Base-by-base conservation (phyloP, 2,329 filamentous ascomycete species). In the Pyrenophora teres region DNA sequence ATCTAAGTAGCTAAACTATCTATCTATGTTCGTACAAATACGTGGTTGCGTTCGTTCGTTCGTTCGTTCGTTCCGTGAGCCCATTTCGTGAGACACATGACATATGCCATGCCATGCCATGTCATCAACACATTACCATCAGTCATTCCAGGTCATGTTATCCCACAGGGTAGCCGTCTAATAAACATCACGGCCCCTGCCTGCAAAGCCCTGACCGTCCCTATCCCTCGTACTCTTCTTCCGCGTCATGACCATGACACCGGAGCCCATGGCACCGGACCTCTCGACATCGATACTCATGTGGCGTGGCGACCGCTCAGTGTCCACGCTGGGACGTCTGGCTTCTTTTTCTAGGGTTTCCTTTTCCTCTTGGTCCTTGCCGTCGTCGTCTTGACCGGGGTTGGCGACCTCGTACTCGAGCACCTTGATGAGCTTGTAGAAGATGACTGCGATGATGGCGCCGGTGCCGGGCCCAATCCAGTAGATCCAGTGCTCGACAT, bases 371-470 rank as follows among this genome's bases (percentile, higher is more conserved):
- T 60, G 58, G 6, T 68, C 65, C 30, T 65, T 62, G 18, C 65
- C 65, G 33, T 69, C 68, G 16, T 60, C 59, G 30, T 74, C 71
- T 45, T 74, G 71, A 2, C 69, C 71, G 0, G 70, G 71, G 41
- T 74, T 74, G 12, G 68, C 69, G 23, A 69, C 64, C 46, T 74
- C 68, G 44, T 74, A 74, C 43, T 72, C 68, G 15, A 72, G 61
- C 38, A 73, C 68, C 62, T 77, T 77, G 55, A 83, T 74, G 52
- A 81, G 71, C 46, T 70, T 67, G 59, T 79, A 83, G 60, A 82
- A 81, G 6, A 71, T 76, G 3, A 77, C 75, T 0, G 81, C 80
- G 3, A 82, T 65, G 6, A 80, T 65, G 9, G 63, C 66, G 32
- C 77, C 77, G 4, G 78, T 59, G 2, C 57, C 62, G 3, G 78